A percentile compares a stretch with the other conserved stretches of the same genome.
Conservation (phyloP, 345 rosid genomes). For the Xanthoceras sorbifolium region DNA sequence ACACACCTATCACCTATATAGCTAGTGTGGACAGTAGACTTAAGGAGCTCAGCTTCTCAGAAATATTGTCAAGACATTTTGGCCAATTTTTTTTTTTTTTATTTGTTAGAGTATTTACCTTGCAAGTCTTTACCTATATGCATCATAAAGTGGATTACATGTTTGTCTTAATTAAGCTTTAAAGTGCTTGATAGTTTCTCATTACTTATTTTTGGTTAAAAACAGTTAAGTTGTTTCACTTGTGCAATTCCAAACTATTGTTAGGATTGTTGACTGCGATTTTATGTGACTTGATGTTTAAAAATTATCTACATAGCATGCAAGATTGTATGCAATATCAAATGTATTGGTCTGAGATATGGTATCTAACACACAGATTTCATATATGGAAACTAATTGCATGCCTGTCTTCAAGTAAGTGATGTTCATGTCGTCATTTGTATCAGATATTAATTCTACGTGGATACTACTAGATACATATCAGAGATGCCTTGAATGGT, state of each 20-base stretch:
- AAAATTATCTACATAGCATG: neutral
- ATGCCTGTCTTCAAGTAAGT: neutral
- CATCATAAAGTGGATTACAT: neutral
- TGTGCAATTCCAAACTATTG: neutral
- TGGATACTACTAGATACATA: neutral
- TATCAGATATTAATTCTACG: neutral
- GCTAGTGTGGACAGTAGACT: neutral
- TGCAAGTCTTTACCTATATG: neutral
- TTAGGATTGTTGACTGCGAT: neutral
- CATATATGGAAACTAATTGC: neutral
- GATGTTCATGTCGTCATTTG: neutral
- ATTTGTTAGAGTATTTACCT: neutral
- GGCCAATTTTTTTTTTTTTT: neutral
- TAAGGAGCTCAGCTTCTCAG: neutral
- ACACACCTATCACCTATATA: neutral
- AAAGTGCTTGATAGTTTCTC: neutral
- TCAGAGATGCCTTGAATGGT: neutral
- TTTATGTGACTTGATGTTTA: neutral
- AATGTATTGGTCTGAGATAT: neutral
- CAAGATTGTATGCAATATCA: neutral
- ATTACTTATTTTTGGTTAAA: neutral
- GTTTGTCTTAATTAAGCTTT: neutral
- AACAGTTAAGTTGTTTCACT: neutral
- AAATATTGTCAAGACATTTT: neutral
- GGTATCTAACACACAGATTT: neutral